Percentiles rank a stretch among this genome's conserved stretches.
Evolutionary conservation across 208 protist genomes (phyloP).

Genomic region (Wallacemonas collosoma): DNA sequence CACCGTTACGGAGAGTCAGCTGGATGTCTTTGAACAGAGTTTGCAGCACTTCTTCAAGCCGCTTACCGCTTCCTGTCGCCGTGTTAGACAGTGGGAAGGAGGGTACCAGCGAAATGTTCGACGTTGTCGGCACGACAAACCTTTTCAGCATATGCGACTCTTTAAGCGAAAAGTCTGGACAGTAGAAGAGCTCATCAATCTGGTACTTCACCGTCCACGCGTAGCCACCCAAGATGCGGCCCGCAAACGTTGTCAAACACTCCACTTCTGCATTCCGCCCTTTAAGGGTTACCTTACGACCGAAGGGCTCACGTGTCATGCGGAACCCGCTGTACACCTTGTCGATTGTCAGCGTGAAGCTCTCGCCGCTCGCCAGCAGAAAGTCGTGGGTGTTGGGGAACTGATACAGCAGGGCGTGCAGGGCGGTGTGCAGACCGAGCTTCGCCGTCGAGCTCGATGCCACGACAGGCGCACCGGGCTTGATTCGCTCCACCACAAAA

Average conservation of each 20-base stretch:
- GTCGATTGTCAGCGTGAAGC: slow-evolving; percentile 77
- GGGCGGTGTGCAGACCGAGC: slow-evolving; percentile 75
- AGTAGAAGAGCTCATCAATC: slow-evolving; percentile 91
- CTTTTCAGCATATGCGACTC: slow-evolving; percentile 75
- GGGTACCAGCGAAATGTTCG: slow-evolving; percentile 73
- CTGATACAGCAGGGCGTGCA: slow-evolving; percentile 82
- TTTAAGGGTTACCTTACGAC: slow-evolving; percentile 63
- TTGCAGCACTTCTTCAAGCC: slow-evolving; percentile 73
- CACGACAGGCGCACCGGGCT: slow-evolving; percentile 59
- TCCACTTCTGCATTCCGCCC: slow-evolving; percentile 63
- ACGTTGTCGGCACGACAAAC: slow-evolving; percentile 68
- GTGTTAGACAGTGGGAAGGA: slow-evolving; percentile 37
- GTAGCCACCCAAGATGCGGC: slow-evolving; percentile 78
- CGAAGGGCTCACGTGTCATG: slow-evolving; percentile 74
- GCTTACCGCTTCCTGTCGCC: slow-evolving; percentile 8
- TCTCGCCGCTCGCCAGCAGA: slow-evolving; percentile 16
- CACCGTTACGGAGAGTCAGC: slow-evolving; percentile 80
- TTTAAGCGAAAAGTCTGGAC: slow-evolving; percentile 81
- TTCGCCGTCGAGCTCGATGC: slow-evolving; percentile 72
- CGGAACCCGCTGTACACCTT: slow-evolving; percentile 88
- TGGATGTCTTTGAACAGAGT: slow-evolving; percentile 78
- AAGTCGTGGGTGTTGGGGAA: slow-evolving; percentile 68
- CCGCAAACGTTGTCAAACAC: slow-evolving; percentile 65
- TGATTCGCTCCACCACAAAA: slow-evolving; percentile 76
- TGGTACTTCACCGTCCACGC: slow-evolving; percentile 86